Evolutionary conservation across 2,329 filamentous ascomycete genomes (phyloP), one percentile per base, ranked within the genome.

Genomic region (Fusarium oligoseptatum): DNA sequence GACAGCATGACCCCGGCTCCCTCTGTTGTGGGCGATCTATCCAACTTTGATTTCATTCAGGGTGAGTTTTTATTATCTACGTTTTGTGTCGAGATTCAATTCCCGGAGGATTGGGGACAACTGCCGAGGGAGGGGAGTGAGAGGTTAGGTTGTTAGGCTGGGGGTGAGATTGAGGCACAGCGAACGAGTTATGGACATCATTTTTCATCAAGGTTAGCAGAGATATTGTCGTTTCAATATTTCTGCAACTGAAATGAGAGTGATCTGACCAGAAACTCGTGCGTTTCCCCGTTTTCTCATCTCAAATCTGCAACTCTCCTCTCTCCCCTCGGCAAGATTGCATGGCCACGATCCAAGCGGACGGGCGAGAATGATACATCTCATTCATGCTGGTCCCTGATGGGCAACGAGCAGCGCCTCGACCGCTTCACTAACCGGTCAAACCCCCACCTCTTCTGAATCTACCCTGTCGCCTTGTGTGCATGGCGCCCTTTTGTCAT

Each of bases 31-130:
- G 83, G 82, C 43, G 87, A 89, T 14, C 85, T 89, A 64, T 77
- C 83, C 50, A 81, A 79, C 68, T 79, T 89, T 64, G 87, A 90
- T 69, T 89, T 89, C 67, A 86, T 88, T 70, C 76, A 84, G 81
- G 83, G 88, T 89, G 69, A 84, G 87, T 85, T 65, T 65, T 52
- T 50, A 24, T 36, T n/a, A 65, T 57, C 37, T 67, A 48, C 55
- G 22, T 62, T 22, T 57, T 41, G 48, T 41, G 15, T 55, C 37
- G 8, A 37, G 17, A 50, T 43, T 11, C 9, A 7, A 37, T 20
- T 67, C 52, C 6, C 15, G 60, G 29, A 22, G 6, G 39, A 1
- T 10, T 27, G 29, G 17, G 5, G n/a, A 15, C 24, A 52, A 52
- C 27, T 52, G 27, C 48, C 27, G 48, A 52, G 27, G 24, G 48